Base-by-base conservation (phyloP, 345 rosid species). In the Gossypium sturtianum region DNA sequence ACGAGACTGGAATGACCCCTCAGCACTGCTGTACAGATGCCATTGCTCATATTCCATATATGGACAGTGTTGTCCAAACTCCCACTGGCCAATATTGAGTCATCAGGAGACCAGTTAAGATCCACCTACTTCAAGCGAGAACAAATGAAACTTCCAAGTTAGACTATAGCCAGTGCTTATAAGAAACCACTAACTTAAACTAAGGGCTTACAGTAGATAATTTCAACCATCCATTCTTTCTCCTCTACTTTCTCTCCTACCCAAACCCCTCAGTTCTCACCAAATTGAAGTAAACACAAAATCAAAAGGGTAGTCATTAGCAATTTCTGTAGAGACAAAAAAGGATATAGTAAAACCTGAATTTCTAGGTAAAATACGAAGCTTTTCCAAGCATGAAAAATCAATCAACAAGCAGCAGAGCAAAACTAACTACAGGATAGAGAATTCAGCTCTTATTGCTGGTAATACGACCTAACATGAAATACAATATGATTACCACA, bases 41-140 rank as follows among this genome's bases (percentile, higher is more conserved):
- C 99, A 76, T 74, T 93, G 83, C 84, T 89, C 98, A 88, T 90
- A 79, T 93, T 89, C 99, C 99, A 96, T 65, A 96, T 83, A 80
- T 93, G 98, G 72, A 96, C 75, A 2, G 99, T 93, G 80, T 96
- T 96, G 83, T 96, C 99, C 82, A 96, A 82, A 89, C 99, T 93
- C 72, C 97, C 99, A 71, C 99, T 96, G 70, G 98, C 98, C 76
- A 96, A 76, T 82, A 84, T 89, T 56, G 89, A 91, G 80, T 96
- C 99, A 88, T 96, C 99, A 75, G 97, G 97, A 80, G 99, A 96
- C 99, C 99, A 96, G 82, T 96, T 96, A 82, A 93, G 96, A 96
- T 96, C 99, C 91, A 96, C 99, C 99, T 96, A 96, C 97, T 91
- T 89, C 79, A 93, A 79, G 88, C 91, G 83, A 78, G 73, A 75